These are phyloP conservation scores for Niebla homalea DNA, from an alignment of 495 filamentous ascomycete species.

Conservation along the genomic window DNA sequence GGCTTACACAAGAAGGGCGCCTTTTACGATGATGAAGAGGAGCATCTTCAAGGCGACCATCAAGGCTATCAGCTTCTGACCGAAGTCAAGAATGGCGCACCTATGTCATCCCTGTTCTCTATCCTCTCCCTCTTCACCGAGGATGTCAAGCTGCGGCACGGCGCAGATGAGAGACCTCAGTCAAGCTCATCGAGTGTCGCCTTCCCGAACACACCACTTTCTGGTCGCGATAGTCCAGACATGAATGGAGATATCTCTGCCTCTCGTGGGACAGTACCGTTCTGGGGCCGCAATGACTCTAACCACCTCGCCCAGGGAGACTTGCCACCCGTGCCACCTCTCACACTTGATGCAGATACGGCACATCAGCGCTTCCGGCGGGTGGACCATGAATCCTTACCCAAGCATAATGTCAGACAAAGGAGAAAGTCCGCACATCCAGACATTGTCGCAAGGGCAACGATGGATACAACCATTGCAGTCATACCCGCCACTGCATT, in stretches of 20 bases:
- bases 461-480: constrained; percentile 92
- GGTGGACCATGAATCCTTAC: constrained; percentile 11
- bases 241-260: constrained; percentile 27
- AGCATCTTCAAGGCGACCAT: constrained; percentile 40
- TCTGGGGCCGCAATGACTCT: constrained; percentile 12
- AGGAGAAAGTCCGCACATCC: constrained; percentile 72
- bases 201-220: constrained; percentile 28
- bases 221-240: constrained; percentile 32
- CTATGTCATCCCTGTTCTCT: constrained; percentile 96
- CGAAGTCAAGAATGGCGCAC: constrained; percentile 94
- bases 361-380: constrained; percentile 10
- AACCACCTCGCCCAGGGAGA: constrained; percentile 15
- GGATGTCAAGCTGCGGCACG: constrained; percentile 65
- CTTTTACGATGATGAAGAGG: constrained; percentile 55
- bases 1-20: constrained; percentile 16
- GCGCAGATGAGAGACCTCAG: constrained; percentile 41
- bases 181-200: constrained; percentile 31
- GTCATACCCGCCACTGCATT: constrained; percentile 97
- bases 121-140: constrained; percentile 95
- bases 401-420: constrained; percentile 5
- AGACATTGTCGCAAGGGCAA: constrained; percentile 92
- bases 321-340: constrained; percentile 51
- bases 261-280: constrained; percentile 13
- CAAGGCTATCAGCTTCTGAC: constrained; percentile 88
- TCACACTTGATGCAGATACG: constrained; percentile 49